phyloP scores from a whole-genome alignment of 2,329 filamentous ascomycete genomes.

The Sclerotinia minor region DNA sequence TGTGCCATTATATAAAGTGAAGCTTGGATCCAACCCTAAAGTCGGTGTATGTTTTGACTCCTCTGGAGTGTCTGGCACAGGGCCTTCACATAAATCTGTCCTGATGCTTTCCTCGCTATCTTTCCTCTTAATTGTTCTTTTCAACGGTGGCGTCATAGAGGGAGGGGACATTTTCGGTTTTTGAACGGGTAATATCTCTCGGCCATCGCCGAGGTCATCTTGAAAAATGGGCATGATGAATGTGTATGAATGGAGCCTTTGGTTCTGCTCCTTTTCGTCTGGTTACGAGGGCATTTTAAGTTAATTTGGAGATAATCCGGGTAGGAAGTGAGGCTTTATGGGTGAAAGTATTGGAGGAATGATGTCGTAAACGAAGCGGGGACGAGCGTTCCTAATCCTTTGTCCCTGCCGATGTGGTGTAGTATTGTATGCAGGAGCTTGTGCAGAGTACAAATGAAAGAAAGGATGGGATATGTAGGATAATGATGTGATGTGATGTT shows the following conservation, averaged over 20 bases:
- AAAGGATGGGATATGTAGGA: slow-evolving; percentile 1
- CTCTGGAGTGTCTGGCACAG: slow-evolving; percentile 42
- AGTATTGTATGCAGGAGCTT: slow-evolving; percentile 13
- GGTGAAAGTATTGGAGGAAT: background rate
- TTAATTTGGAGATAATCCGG: background rate
- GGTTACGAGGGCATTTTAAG: slow-evolving; percentile 18
- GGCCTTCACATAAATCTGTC: slow-evolving; percentile 62
- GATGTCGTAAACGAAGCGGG: slow-evolving; percentile 17
- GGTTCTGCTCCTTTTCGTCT: slow-evolving; percentile 18
- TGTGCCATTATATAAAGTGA: slow-evolving; percentile 31
- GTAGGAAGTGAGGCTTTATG: slow-evolving; percentile 1
- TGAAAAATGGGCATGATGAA: slow-evolving; percentile 59
- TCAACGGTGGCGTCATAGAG: slow-evolving; percentile 32
- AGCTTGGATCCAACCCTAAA: slow-evolving; percentile 28
- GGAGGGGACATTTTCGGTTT: slow-evolving; percentile 32
- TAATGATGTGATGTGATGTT: background rate
- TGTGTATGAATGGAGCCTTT: slow-evolving; percentile 24
- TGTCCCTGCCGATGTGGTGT: slow-evolving; percentile 25
- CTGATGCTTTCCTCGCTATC: slow-evolving; percentile 61
- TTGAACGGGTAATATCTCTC: slow-evolving; percentile 28
- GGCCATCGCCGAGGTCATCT: slow-evolving; percentile 48
- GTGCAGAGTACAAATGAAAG: background rate
- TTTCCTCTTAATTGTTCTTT: slow-evolving; percentile 41
- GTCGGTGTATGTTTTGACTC: slow-evolving; percentile 24
- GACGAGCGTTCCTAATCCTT: slow-evolving; percentile 9